A percentile compares a stretch with the other conserved stretches of the same genome.
phyloP scores from a whole-genome alignment of 2,329 filamentous ascomycete genomes.

The Arachnopeziza araneosa region DNA sequence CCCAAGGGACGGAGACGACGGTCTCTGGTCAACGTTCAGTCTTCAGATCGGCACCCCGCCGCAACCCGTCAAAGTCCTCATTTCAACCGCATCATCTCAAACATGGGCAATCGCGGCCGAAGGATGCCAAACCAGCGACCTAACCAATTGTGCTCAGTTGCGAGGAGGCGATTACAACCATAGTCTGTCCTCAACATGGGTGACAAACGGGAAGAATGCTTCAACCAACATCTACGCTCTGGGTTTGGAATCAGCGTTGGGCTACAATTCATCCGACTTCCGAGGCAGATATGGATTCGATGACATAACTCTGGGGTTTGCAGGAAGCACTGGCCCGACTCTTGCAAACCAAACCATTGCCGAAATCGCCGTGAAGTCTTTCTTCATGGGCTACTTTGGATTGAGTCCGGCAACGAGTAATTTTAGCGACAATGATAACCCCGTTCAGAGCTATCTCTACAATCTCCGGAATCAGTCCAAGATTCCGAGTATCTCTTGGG shows the following conservation, averaged over 20 bases:
- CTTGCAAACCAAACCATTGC: constrained; percentile 15
- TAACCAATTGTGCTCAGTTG: constrained; percentile 42
- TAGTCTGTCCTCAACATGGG: constrained; percentile 51
- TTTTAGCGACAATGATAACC: constrained; percentile 21
- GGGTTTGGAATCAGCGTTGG: constrained; percentile 12
- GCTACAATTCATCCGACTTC: constrained; percentile 8
- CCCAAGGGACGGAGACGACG: constrained; percentile 49
- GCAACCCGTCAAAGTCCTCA: constrained; percentile 46
- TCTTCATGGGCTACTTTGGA: constrained; percentile 34
- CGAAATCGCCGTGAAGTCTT: constrained; percentile 14
- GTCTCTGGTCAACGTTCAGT: constrained; percentile 64
- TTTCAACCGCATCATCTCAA: constrained; percentile 63
- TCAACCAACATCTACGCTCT: constrained; percentile 4
- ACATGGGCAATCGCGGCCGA: constrained; percentile 58
- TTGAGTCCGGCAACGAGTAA: constrained; percentile 34
- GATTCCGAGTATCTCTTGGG: constrained; percentile 39
- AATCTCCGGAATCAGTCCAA: constrained; percentile 32
- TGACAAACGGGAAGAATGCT: constrained; percentile 26
- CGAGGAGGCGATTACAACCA: constrained; percentile 57
- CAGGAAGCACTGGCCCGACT: constrained; percentile 18
- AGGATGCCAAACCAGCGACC: constrained; percentile 43
- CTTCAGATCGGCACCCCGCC: constrained; percentile 50
- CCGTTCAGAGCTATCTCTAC: not conserved
- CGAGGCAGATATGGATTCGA: constrained; percentile 19
- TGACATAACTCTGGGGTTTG: constrained; percentile 16